Evolutionary conservation across 2,329 filamentous ascomycete species (phyloP), one percentile per base, ranked within the genome.

Genomic region (Fusarium multiceps): DNA sequence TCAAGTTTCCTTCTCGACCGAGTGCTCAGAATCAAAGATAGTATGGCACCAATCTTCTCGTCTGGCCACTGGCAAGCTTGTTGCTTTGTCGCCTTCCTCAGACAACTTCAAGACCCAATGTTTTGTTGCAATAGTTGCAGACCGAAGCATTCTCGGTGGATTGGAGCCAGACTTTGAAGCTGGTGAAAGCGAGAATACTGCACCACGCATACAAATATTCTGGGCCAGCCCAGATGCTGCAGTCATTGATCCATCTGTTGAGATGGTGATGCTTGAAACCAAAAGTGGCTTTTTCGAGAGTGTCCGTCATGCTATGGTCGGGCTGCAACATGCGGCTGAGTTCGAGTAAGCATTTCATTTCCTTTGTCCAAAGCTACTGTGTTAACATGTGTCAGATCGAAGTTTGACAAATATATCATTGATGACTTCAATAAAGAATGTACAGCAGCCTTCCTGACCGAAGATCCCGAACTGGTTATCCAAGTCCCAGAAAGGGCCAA

Each of bases 211-310:
- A 18, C 93, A 97, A 69, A 82, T 97, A 1, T 90, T 91, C 74
- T 94, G 93, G 81, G 86, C 87, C 1, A 79, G 85, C 10, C 74
- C 83, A 0, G 81, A 87, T 4, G 87, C 94, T 25, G 82, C 89
- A 0, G 63, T 86, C 4, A 83, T 97, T 50, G 91, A 97, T 73
- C 89, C 93, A 0, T 85, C 86, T 18, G 78, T 86, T 34, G 89
- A 92, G 72, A 90, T 90, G 78, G 79, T 94, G 13, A 97, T 97
- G 92, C 81, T 97, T 0, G 93, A 97, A 75, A 86, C 91, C 2
- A 86, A 90, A 5, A 79, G 80, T 0, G 90, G 92, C 1, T 97
- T 94, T 76, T 97, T 89, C 68, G 94, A 98, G 77, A 88, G 92
- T 0, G 85, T 88, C 40, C 86, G 92, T 0, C 89, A 97, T 76